These are phyloP conservation scores for Verticillium nonalfalfae DNA, from an alignment of 2,329 filamentous ascomycete species.

Conservation along the genomic window DNA sequence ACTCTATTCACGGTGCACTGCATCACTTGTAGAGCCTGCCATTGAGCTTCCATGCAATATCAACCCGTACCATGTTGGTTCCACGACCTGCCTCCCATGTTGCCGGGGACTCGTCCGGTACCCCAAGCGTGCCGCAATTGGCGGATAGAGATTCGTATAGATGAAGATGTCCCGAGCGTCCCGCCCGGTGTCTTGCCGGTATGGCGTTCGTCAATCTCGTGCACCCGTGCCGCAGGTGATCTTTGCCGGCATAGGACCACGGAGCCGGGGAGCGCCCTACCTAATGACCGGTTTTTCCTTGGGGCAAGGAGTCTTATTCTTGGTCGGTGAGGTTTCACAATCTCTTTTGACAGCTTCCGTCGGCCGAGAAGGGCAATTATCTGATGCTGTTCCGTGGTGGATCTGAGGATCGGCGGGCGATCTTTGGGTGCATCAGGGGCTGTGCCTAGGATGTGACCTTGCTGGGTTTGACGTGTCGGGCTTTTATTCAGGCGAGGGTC, in stretches of 20 bases:
- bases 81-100: neutral
- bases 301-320: neutral
- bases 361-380: neutral
- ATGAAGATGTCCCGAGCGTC: neutral
- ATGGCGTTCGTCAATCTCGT: neutral
- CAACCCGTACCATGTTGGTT: neutral
- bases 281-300: neutral
- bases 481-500: too few relatives aligned
- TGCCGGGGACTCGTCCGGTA: neutral
- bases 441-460: neutral
- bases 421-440: neutral
- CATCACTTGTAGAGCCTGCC: too few relatives aligned
- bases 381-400: neutral
- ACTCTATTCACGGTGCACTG: too few relatives aligned
- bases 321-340: neutral
- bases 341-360: neutral
- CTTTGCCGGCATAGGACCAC: neutral
- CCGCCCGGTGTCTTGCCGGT: neutral
- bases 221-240: neutral
- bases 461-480: neutral
- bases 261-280: neutral
- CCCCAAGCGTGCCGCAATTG: neutral
- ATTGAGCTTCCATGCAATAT: neutral
- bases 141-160: neutral
- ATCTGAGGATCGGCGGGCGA: neutral